A percentile compares a stretch with the other conserved stretches of the same genome.
These are phyloP conservation scores for Cercophora samala DNA, from an alignment of 495 filamentous ascomycete species.

Conservation along the genomic window DNA sequence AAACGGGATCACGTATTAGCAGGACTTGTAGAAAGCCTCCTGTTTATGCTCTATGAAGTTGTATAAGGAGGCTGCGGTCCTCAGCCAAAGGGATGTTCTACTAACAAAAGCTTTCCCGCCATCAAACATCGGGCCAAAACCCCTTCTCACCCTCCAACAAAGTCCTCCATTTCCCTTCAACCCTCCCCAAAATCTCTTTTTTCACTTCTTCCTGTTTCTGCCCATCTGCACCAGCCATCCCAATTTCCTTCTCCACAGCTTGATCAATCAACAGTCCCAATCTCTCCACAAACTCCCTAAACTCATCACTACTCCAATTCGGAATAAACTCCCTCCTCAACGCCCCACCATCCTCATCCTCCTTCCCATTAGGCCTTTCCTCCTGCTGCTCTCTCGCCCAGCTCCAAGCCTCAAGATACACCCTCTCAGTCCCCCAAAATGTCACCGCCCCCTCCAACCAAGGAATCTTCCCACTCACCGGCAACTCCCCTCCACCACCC, in stretches of 20 bases:
- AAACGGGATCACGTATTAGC: no score
- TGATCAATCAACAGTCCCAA: slow-evolving; percentile 33
- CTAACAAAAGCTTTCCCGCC: background rate
- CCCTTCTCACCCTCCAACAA: slow-evolving; percentile 35
- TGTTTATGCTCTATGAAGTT: no score
- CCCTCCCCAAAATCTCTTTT: slow-evolving; percentile 27
- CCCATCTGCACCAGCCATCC: slow-evolving; percentile 17
- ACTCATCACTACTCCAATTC: slow-evolving; percentile 61
- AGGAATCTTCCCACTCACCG: slow-evolving; percentile 17
- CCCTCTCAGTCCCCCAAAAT: slow-evolving; percentile 70
- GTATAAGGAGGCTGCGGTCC: no score
- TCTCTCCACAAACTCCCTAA: slow-evolving; percentile 52
- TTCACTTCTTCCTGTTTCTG: slow-evolving; percentile 17
- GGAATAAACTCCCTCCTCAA: slow-evolving; percentile 60
- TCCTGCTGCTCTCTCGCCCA: slow-evolving; percentile 47
- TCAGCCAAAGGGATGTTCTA: no score
- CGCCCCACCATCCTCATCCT: slow-evolving; percentile 60
- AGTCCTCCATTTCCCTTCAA: slow-evolving; percentile 33
- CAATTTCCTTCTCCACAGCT: slow-evolving; percentile 25
- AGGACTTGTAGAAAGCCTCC: no score
- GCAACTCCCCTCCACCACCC: slow-evolving; percentile 10
- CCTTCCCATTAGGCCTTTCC: slow-evolving; percentile 15
- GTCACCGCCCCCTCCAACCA: slow-evolving; percentile 64
- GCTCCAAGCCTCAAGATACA: slow-evolving; percentile 58
- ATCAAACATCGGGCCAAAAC: slow-evolving; percentile 37